Evolutionary conservation across 805 yeast genomes (phyloP).

Genomic region (Pichia gijzeniarum): DNA sequence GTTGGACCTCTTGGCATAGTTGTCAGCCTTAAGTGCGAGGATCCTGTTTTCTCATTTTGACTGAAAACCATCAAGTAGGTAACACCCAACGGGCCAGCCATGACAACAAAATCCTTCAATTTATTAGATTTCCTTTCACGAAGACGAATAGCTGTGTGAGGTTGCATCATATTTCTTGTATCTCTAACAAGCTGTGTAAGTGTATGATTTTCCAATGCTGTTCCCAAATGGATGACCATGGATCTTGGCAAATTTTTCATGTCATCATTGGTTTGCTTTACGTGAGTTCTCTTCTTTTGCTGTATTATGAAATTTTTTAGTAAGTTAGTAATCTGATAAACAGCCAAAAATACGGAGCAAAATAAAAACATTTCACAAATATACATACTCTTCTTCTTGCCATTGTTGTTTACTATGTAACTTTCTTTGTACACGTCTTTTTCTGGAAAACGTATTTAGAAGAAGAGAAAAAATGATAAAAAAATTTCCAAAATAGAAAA

Average conservation of each 20-base stretch:
- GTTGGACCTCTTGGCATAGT: slow-evolving; percentile 95
- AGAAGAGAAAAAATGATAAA: background rate
- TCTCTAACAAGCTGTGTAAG: slow-evolving; percentile 81
- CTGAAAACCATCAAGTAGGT: slow-evolving; percentile 82
- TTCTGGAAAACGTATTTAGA: background rate
- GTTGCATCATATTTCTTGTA: slow-evolving; percentile 87
- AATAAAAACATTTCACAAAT: background rate
- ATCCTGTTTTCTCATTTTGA: slow-evolving; percentile 71
- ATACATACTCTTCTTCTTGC: slow-evolving; percentile 33
- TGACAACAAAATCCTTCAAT: slow-evolving; percentile 89
- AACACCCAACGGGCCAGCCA: slow-evolving; percentile 96
- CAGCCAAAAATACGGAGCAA: too few relatives aligned
- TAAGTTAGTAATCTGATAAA: slow-evolving; percentile 15
- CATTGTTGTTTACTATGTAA: slow-evolving; percentile 14
- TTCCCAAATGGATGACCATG: slow-evolving; percentile 87
- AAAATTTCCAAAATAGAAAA: background rate
- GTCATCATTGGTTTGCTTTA: slow-evolving; percentile 55
- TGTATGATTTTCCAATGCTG: slow-evolving; percentile 68
- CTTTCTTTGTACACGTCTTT: background rate
- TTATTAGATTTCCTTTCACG: slow-evolving; percentile 83
- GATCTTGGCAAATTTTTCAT: slow-evolving; percentile 76
- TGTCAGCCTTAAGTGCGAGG: slow-evolving; percentile 74
- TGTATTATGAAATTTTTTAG: slow-evolving; percentile 16
- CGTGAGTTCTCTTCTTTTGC: slow-evolving; percentile 86
- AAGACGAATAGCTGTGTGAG: slow-evolving; percentile 88